These are phyloP conservation scores for Tubosaeta sp. DNA, from an alignment of 768 basidiomycete species.

Conservation along the genomic window DNA sequence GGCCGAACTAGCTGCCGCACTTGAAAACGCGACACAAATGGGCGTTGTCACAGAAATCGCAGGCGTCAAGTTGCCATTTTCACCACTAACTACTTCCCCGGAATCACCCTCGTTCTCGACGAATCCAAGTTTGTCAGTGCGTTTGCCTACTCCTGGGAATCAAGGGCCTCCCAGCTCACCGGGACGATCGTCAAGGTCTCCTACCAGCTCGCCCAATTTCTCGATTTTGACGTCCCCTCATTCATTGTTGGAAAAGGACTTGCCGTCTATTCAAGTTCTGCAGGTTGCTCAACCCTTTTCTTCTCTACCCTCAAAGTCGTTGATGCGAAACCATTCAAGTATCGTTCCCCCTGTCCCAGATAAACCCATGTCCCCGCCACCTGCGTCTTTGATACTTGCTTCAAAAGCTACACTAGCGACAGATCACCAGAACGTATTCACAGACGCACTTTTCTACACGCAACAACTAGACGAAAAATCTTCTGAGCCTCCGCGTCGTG, in stretches of 20 bases:
- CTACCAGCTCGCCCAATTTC: conserved; percentile 22
- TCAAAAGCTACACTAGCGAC: conserved; percentile 24
- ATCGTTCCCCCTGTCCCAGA: conserved; percentile 28
- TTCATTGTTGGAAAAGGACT: conserved; percentile 30
- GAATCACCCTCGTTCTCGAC: conserved; percentile 31
- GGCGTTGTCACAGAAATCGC: conserved; percentile 23
- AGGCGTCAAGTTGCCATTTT: conserved; percentile 30
- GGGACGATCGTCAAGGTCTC: conserved; percentile 19
- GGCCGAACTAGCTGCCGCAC: no score
- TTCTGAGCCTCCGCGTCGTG: conserved; percentile 31
- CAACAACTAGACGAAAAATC: conserved; percentile 45
- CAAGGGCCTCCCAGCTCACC: conserved; percentile 14
- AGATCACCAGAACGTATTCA: conserved; percentile 38
- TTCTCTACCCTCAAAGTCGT: conserved; percentile 9
- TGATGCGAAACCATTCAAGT: conserved; percentile 10
- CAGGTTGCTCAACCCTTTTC: conserved; percentile 15
- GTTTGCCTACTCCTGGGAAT: conserved; percentile 12
- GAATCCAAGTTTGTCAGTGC: conserved; percentile 25
- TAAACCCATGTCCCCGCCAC: conserved; percentile 14
- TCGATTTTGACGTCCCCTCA: conserved; percentile 36
- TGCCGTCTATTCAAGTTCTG: conserved; percentile 31
- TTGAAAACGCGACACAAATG: no score
- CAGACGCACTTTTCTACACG: conserved; percentile 68
- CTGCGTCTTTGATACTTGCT: conserved; percentile 22
- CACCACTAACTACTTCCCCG: conserved; percentile 27